Evolutionary conservation across 805 yeast genomes (phyloP).

Genomic region (Wickerhamiella australiensis): DNA sequence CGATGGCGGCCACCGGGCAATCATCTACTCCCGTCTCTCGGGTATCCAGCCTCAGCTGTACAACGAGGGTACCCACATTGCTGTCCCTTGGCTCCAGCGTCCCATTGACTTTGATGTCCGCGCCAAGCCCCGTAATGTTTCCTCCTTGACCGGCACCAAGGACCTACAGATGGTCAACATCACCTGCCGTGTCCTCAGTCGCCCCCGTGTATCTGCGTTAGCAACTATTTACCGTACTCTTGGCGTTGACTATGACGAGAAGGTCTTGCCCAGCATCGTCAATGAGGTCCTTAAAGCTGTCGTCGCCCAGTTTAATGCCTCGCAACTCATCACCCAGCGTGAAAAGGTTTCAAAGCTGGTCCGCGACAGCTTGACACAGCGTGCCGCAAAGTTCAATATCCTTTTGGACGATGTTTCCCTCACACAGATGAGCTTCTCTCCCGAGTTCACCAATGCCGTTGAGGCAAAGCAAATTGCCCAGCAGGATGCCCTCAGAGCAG

Average conservation of each 20-base stretch:
- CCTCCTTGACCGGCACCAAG: constrained; percentile 94
- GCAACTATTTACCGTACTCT: constrained; percentile 84
- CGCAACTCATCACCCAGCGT: constrained; percentile 97
- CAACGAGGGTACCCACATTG: constrained; percentile 89
- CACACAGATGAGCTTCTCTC: constrained; percentile 93
- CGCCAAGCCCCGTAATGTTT: constrained; percentile 92
- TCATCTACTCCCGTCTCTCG: constrained; percentile 72
- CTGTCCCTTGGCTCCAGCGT: constrained; percentile 88
- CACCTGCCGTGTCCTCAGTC: constrained; percentile 92
- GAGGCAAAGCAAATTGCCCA: constrained; percentile 99
- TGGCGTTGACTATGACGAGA: constrained; percentile 91
- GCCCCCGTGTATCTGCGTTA: constrained; percentile 67
- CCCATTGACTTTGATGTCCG: constrained; percentile 90
- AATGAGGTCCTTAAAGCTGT: constrained; percentile 94
- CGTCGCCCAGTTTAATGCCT: constrained; percentile 96
- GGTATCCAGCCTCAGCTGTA: constrained; percentile 78
- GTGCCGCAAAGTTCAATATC: constrained; percentile 83
- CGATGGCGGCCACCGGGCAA: constrained; percentile 98
- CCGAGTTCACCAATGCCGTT: constrained; percentile 94
- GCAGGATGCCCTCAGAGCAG: constrained; percentile 98
- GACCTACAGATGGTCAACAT: constrained; percentile 98
- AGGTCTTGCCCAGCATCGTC: constrained; percentile 94
- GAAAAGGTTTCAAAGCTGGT: constrained; percentile 87
- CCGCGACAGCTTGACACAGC: constrained; percentile 77
- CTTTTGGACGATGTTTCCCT: constrained; percentile 89